A percentile compares a stretch with the other conserved stretches of the same genome.
Evolutionary conservation across 176 grass and related monocot genomes (phyloP).

Genomic region (Cenchrus fungigraminus): DNA sequence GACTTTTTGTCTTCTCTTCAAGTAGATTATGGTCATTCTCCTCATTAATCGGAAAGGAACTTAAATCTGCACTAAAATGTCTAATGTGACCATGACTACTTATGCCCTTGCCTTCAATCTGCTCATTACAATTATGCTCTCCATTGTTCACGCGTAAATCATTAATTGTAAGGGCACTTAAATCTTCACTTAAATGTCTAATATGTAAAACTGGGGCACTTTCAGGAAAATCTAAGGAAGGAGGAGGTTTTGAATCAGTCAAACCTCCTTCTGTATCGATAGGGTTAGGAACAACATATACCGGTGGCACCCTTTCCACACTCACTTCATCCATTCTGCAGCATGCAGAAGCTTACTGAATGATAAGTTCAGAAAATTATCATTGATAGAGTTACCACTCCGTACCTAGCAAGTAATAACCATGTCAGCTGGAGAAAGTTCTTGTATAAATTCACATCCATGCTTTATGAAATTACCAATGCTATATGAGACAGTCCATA

Average conservation of each 20-base stretch:
- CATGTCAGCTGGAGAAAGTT: neutral
- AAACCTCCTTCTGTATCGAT: neutral
- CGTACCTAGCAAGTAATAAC: constrained; percentile 32
- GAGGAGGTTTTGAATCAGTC: constrained; percentile 31
- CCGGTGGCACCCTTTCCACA: constrained; percentile 11
- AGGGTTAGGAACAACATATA: constrained; percentile 6
- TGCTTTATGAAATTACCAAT: neutral
- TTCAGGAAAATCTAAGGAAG: constrained; percentile 24
- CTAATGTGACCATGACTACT: constrained; percentile 30
- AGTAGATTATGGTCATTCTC: neutral
- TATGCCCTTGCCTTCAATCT: constrained; percentile 27
- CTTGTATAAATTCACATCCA: neutral
- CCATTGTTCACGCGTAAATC: constrained; percentile 25
- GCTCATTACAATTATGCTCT: constrained; percentile 25
- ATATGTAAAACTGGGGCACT: constrained; percentile 21
- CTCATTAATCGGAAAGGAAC: constrained; percentile 37
- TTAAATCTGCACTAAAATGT: constrained; percentile 52
- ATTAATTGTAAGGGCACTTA: constrained; percentile 48
- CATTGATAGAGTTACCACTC: neutral
- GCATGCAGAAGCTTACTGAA: constrained; percentile 17
- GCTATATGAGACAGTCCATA: neutral
- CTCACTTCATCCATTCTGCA: constrained; percentile 47
- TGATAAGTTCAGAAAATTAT: constrained; percentile 15
- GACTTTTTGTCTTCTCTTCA: constrained; percentile 37
- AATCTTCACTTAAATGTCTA: constrained; percentile 54